These are phyloP conservation scores for Lentinula sp. DNA, from an alignment of 768 basidiomycete species.

Conservation along the genomic window DNA sequence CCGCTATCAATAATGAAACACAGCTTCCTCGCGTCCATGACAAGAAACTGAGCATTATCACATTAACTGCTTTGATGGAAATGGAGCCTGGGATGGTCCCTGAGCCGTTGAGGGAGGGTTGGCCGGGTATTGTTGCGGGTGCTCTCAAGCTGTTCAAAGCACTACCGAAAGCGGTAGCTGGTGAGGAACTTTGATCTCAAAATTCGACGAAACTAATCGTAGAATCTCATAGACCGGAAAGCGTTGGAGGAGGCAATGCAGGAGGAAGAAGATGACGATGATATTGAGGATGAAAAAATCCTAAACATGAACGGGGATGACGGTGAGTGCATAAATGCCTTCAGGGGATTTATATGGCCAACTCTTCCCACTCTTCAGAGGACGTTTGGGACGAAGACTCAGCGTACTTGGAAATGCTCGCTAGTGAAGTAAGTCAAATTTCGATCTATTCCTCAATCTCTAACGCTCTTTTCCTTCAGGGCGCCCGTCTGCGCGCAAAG, in stretches of 20 bases:
- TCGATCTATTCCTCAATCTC: not conserved
- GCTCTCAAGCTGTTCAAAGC: conserved; percentile 71
- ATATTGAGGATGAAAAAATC: conserved; percentile 46
- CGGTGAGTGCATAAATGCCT: conserved; percentile 23
- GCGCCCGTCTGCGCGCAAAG: conserved; percentile 66
- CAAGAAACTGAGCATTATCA: conserved; percentile 76
- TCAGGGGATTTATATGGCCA: not conserved
- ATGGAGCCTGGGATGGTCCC: conserved; percentile 55
- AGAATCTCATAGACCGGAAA: conserved; percentile 40
- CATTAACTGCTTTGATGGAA: conserved; percentile 74
- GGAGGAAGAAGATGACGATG: conserved; percentile 37
- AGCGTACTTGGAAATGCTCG: conserved; percentile 82
- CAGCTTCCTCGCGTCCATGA: conserved; percentile 83
- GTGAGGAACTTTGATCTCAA: conserved; percentile 29
- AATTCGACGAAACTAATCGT: too few relatives aligned
- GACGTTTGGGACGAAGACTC: conserved; percentile 92
- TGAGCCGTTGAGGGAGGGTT: conserved; percentile 56
- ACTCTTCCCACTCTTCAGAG: conserved; percentile 32
- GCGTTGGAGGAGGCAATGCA: conserved; percentile 47
- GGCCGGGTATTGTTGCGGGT: conserved; percentile 70
- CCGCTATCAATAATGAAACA: conserved; percentile 53
- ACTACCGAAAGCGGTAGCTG: conserved; percentile 69
- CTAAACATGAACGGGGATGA: conserved; percentile 67
- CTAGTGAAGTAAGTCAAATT: conserved; percentile 53
- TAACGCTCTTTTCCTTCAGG: conserved; percentile 30